Evolutionary conservation across 108 stramenopile genomes (phyloP).

Genomic region (Aurantiochytrium sp.): DNA sequence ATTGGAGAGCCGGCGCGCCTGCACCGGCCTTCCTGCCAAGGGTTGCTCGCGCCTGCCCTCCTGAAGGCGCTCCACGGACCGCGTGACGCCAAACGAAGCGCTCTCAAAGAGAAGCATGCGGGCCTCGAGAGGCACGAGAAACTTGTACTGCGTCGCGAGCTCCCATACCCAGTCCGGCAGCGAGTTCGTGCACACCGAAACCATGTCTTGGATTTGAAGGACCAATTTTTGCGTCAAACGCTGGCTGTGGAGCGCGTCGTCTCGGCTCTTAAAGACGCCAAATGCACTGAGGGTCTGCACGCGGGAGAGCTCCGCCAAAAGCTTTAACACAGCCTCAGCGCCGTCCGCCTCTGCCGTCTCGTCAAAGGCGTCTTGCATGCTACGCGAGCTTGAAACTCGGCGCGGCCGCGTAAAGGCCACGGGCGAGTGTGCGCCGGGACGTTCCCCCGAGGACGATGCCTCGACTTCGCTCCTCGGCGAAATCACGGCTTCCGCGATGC

Average conservation of each 20-base stretch:
- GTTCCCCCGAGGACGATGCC: not conserved
- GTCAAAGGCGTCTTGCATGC: slow-evolving; percentile 4
- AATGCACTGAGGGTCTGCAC: not conserved
- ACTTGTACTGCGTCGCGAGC: not conserved
- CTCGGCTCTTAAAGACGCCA: not conserved
- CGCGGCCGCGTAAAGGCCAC: not conserved
- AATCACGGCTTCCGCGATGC: not conserved
- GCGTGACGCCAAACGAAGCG: not conserved
- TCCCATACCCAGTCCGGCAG: slow-evolving; percentile 9
- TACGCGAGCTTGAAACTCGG: not conserved
- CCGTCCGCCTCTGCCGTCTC: not conserved
- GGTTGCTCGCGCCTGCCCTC: not conserved
- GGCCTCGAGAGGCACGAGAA: slow-evolving; percentile 7
- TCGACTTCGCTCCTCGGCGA: not conserved
- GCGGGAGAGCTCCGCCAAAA: not conserved
- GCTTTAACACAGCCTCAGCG: not conserved
- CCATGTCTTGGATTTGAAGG: not conserved
- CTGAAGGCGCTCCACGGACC: not conserved
- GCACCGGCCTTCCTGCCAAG: not conserved
- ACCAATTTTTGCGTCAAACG: not conserved
- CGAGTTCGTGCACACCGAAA: not conserved
- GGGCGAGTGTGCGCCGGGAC: not conserved
- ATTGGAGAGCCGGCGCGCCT: not conserved
- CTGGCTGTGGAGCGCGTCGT: not conserved
- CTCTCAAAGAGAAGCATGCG: not conserved